Conservation (phyloP, 2,329 filamentous ascomycete species). For the Claviceps capensis region DNA sequence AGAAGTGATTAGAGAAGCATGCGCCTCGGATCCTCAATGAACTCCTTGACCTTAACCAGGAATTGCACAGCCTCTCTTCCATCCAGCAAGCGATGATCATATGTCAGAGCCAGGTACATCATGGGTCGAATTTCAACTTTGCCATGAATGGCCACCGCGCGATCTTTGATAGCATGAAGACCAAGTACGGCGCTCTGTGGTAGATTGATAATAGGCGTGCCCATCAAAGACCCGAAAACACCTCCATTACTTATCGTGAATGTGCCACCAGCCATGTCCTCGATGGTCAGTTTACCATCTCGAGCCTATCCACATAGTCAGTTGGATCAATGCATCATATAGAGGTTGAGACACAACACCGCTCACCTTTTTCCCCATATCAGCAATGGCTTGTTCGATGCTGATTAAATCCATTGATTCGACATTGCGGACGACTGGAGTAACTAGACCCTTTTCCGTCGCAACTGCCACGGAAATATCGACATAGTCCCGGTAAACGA, state of each 20-base stretch:
- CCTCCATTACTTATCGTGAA: slow-evolving; percentile 98
- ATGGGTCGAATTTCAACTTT: slow-evolving; percentile 96
- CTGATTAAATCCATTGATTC: slow-evolving; percentile 77
- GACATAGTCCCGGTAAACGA: slow-evolving; percentile 96
- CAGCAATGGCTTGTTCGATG: slow-evolving; percentile 84
- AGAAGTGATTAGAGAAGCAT: slow-evolving; percentile 45
- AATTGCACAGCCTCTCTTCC: slow-evolving; percentile 93
- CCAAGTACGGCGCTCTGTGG: slow-evolving; percentile 87
- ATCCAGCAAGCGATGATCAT: slow-evolving; percentile 91
- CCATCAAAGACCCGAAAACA: slow-evolving; percentile 94
- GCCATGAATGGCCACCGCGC: slow-evolving; percentile 76
- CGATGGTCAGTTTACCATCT: slow-evolving; percentile 91
- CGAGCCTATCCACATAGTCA: slow-evolving; percentile 49
- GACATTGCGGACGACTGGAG: slow-evolving; percentile 87
- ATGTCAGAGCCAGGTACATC: slow-evolving; percentile 98
- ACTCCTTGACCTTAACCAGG: slow-evolving; percentile 94
- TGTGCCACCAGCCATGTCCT: slow-evolving; percentile 97
- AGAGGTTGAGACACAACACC: neutral
- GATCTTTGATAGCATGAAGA: slow-evolving; percentile 93
- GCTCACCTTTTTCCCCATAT: slow-evolving; percentile 82
- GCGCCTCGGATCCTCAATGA: slow-evolving; percentile 84
- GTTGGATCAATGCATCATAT: neutral
- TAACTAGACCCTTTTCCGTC: slow-evolving; percentile 94
- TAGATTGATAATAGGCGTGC: slow-evolving; percentile 95
- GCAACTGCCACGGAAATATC: slow-evolving; percentile 96